A percentile compares a stretch with the other conserved stretches of the same genome.
These are phyloP conservation scores for Coprinopsis sp. DNA, from an alignment of 768 basidiomycete species.

Conservation along the genomic window DNA sequence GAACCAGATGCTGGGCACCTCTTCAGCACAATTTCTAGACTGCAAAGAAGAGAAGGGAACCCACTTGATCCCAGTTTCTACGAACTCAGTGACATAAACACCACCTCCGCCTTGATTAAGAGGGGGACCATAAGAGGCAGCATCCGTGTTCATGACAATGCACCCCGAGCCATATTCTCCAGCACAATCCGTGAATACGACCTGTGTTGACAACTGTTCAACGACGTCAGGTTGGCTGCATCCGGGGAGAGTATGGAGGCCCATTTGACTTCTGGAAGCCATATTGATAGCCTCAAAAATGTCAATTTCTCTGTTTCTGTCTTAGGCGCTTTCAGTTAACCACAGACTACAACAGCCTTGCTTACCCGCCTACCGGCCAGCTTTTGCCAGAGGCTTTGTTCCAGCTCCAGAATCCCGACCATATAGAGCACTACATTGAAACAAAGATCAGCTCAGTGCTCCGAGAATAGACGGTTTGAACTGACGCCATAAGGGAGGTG, in stretches of 20 bases:
- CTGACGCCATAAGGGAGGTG: slow-evolving; percentile 59
- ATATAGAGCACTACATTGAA: slow-evolving; percentile 55
- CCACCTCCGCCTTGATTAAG: slow-evolving; percentile 70
- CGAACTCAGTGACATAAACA: slow-evolving; percentile 71
- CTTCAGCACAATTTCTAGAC: background rate
- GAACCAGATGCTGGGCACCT: slow-evolving; percentile 13
- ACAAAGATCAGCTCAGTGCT: background rate
- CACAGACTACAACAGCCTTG: too few species aligned
- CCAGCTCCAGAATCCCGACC: slow-evolving; percentile 72
- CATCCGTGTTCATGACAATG: slow-evolving; percentile 50
- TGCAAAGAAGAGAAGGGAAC: slow-evolving; percentile 16
- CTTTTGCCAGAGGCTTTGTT: too few species aligned
- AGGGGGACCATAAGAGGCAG: slow-evolving; percentile 56
- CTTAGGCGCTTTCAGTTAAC: background rate
- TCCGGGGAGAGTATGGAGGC: slow-evolving; percentile 62
- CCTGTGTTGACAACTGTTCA: slow-evolving; percentile 47
- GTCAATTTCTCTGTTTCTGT: slow-evolving; percentile 54
- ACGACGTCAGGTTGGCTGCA: slow-evolving; percentile 47
- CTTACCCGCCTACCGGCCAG: slow-evolving; percentile 62
- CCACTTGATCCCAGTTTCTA: slow-evolving; percentile 59
- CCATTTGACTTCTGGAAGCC: slow-evolving; percentile 59
- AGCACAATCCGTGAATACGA: slow-evolving; percentile 60
- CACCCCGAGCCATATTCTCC: slow-evolving; percentile 56
- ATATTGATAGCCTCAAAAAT: slow-evolving; percentile 80
- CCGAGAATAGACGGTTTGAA: slow-evolving; percentile 2